Evolutionary conservation across 139 green algal genomes (phyloP), one percentile per base, ranked within the genome.

Genomic region (Micromonas pusilla): DNA sequence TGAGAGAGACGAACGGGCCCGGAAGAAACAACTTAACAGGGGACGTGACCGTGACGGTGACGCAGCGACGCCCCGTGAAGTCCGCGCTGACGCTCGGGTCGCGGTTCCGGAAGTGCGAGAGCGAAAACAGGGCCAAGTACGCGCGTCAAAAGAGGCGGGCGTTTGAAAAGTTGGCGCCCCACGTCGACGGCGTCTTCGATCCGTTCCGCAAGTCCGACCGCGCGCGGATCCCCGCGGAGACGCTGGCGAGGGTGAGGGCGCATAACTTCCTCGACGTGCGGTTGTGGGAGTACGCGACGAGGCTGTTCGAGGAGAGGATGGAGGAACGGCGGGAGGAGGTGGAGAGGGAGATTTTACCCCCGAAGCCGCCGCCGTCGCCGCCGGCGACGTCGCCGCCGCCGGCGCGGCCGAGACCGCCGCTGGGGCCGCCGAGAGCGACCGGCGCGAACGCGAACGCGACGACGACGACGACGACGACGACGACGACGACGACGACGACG

Each of bases 281-380:
- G 28, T 26, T 72, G 32, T 45, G 30, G 26, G 13, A 6, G 65
- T 72, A 45, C 65, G 65, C 28, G 4, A 33, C n/a, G 30, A 26
- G 38, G 65, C 33, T 72, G 30, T 72, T 72, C 28, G 30, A 72
- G 13, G 33, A 72, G 33, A 25, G 65, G 9, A 57, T 57, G 45
- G 16, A 57, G 45, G 45, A 57, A 16, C 9, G 45, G 9, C 9
- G 9, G 45, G 16, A 57, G 9, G 45, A 57, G 45, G 9, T 57
- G 45, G 45, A 57, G 16, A 9, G 45, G 9, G 45, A 57, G 45
- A 57, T 23, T 9, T 16, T 57, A 23, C 45, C 45, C 16, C 9
- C 45, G 45, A 57, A 16, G 45, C 16, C 16, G 45, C 45, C 45
- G 9, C 9, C 16, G 9, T 57, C 9, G 45, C 45, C 9, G 45